phyloP scores from a whole-genome alignment of 2,329 filamentous ascomycete species.

The Canariomyces notabilis region DNA sequence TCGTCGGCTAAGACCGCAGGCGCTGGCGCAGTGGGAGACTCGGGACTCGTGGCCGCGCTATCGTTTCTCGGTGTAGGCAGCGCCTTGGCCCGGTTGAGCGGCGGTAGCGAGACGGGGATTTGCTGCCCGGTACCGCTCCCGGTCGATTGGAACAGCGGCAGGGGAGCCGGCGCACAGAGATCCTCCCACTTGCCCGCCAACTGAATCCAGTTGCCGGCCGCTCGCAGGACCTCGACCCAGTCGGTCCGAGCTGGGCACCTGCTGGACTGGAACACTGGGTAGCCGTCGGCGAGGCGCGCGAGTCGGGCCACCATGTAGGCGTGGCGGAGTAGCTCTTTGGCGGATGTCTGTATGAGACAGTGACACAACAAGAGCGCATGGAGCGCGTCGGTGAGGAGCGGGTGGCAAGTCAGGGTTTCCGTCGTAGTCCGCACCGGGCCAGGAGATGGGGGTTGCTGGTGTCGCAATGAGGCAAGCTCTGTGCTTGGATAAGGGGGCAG shows the following conservation, averaged over 20 bases:
- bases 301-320: conserved; percentile 77
- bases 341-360: conserved; percentile 70
- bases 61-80: conserved; percentile 26
- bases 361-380: conserved; percentile 76
- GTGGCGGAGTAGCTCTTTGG: conserved; percentile 72
- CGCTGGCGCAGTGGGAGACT: background rate
- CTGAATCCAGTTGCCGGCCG: conserved; percentile 64
- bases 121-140: conserved; percentile 4
- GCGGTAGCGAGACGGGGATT: conserved; percentile 3
- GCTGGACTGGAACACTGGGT: conserved; percentile 71
- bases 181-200: conserved; percentile 63
- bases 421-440: conserved; percentile 33
- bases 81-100: conserved; percentile 27
- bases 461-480: conserved; percentile 28
- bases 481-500: conserved; percentile 62
- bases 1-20: background rate
- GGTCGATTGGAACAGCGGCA: conserved; percentile 34
- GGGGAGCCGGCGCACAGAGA: conserved; percentile 58
- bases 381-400: conserved; percentile 70
- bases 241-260: conserved; percentile 68
- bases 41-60: background rate
- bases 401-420: conserved; percentile 74
- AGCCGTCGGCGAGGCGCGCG: conserved; percentile 68
- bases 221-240: conserved; percentile 71
- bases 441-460: conserved; percentile 25